Percentiles rank a stretch among this genome's conserved stretches.
phyloP scores from a whole-genome alignment of 495 filamentous ascomycete genomes.

The Penicillium maclennaniae region DNA sequence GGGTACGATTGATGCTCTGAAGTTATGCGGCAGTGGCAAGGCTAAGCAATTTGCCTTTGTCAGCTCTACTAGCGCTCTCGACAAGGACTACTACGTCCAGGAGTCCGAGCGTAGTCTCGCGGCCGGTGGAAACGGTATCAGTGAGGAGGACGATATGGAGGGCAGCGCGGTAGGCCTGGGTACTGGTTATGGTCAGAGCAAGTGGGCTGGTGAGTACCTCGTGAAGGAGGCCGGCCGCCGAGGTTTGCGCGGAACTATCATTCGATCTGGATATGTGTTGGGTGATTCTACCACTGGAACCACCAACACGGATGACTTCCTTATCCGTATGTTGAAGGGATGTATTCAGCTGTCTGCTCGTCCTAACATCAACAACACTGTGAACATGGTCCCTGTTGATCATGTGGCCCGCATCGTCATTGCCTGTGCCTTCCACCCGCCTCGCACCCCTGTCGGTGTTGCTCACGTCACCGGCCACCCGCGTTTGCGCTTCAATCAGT shows the following conservation, averaged over 20 bases:
- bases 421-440: constrained; percentile 64
- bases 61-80: constrained; percentile 79
- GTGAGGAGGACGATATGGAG: constrained; percentile 62
- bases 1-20: constrained; percentile 72
- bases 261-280: constrained; percentile 83
- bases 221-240: constrained; percentile 73
- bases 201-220: constrained; percentile 81
- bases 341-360: constrained; percentile 73
- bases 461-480: constrained; percentile 81
- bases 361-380: constrained; percentile 78
- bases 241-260: constrained; percentile 69
- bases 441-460: constrained; percentile 48
- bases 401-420: constrained; percentile 79
- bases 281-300: constrained; percentile 70
- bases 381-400: constrained; percentile 87
- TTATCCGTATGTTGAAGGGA: constrained; percentile 84
- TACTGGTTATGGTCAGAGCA: constrained; percentile 89
- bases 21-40: constrained; percentile 70
- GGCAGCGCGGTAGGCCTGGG: constrained; percentile 62
- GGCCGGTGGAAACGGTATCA: constrained; percentile 50
- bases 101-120: constrained; percentile 60
- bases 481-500: constrained; percentile 74
- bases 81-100: constrained; percentile 73
- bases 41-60: constrained; percentile 82
- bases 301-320: constrained; percentile 86